These are phyloP conservation scores for Eucalyptus melliodora DNA, from an alignment of 345 rosid genomes.

Conservation along the genomic window DNA sequence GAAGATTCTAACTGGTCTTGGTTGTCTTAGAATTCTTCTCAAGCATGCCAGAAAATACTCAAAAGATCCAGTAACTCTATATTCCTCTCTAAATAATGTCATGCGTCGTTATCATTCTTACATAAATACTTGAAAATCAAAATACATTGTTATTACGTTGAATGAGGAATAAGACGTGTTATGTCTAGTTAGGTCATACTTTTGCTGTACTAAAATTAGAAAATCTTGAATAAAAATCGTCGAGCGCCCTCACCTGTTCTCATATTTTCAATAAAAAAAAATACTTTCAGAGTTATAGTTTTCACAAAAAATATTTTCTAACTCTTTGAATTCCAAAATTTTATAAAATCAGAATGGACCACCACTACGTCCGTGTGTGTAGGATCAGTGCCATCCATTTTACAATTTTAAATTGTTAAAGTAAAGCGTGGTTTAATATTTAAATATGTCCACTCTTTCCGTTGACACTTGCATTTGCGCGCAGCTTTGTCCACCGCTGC, in stretches of 20 bases:
- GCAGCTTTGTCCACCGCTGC: constrained; percentile 23
- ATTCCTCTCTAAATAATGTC: background rate
- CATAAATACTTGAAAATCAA: background rate
- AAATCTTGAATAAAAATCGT: background rate
- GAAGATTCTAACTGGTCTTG: background rate
- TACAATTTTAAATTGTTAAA: too few species aligned
- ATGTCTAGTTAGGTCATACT: background rate
- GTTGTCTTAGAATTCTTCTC: background rate
- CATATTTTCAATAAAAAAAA: background rate
- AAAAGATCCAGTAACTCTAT: background rate
- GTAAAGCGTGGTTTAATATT: too few species aligned
- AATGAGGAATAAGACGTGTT: background rate
- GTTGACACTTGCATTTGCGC: constrained; percentile 11
- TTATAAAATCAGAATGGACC: too few species aligned
- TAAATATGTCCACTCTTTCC: too few species aligned
- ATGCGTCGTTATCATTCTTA: background rate
- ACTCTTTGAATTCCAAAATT: too few species aligned
- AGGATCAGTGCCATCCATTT: too few species aligned
- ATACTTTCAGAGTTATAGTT: too few species aligned
- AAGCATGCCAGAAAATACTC: background rate
- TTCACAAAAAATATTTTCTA: too few species aligned
- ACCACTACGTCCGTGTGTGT: too few species aligned
- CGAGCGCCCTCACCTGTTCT: fast-evolving
- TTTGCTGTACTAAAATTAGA: background rate
- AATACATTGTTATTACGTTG: background rate